A percentile compares a stretch with the other conserved stretches of the same genome.
Conservation (phyloP, 495 filamentous ascomycete species). For the Saxispiralis lemnorum region DNA sequence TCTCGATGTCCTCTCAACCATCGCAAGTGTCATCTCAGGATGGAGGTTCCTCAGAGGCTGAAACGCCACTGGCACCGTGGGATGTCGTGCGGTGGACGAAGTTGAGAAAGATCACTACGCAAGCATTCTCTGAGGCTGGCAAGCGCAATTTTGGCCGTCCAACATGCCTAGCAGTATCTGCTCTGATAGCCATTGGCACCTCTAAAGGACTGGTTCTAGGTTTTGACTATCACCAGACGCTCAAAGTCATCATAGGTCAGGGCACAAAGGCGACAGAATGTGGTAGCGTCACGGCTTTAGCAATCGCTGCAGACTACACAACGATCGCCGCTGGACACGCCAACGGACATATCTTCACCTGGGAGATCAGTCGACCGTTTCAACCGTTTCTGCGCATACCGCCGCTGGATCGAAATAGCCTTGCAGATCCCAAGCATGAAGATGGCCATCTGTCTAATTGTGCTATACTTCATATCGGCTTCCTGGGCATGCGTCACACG, state of each 20-base stretch:
- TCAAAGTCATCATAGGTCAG: constrained; percentile 84
- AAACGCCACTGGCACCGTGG: constrained; percentile 61
- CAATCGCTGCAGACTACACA: constrained; percentile 81
- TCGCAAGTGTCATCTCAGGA: constrained; percentile 10
- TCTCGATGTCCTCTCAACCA: constrained; percentile 35
- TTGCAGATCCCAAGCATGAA: constrained; percentile 38
- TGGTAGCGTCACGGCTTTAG: constrained; percentile 70
- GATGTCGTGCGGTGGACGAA: constrained; percentile 95
- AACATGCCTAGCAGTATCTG: constrained; percentile 78
- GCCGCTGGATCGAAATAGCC: constrained; percentile 46
- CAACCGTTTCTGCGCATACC: constrained; percentile 79
- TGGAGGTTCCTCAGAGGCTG: constrained; percentile 32
- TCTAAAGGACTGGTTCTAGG: constrained; percentile 84
- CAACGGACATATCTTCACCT: constrained; percentile 86
- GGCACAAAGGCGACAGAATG: constrained; percentile 90
- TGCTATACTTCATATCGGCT: constrained; percentile 73
- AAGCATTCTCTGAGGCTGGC: constrained; percentile 86
- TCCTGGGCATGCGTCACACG: constrained; percentile 87
- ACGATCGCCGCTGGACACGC: constrained; percentile 82
- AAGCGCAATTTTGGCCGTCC: constrained; percentile 83
- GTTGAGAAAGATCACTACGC: constrained; percentile 68
- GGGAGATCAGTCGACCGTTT: constrained; percentile 68
- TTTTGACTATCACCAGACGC: constrained; percentile 90
- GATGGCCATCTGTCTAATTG: constrained; percentile 73
- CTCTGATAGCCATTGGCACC: constrained; percentile 78